Conservation (phyloP, 768 basidiomycete species). For the Pleurotus sapidus region DNA sequence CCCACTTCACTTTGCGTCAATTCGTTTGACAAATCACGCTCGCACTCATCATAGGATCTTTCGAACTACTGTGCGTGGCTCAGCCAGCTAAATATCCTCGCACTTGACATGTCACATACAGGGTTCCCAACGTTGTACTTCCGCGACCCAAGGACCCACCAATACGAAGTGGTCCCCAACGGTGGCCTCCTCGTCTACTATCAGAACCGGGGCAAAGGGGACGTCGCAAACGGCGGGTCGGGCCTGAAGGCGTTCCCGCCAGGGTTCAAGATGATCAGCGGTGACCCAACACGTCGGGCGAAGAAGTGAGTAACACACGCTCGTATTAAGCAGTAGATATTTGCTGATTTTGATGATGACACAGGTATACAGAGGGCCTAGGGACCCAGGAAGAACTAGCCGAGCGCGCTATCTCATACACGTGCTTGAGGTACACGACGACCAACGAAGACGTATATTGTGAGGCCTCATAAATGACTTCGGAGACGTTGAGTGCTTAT, state of each 20-base stretch:
- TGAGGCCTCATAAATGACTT: conserved; percentile 13
- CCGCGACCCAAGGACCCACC: conserved; percentile 32
- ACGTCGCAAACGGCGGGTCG: conserved; percentile 32
- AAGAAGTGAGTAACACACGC: conserved; percentile 22
- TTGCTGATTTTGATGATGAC: background rate
- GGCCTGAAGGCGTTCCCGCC: conserved; percentile 41
- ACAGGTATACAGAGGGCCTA: conserved; percentile 23
- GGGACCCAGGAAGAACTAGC: conserved; percentile 38
- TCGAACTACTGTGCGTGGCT: conserved; percentile 34
- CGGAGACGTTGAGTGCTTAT: background rate
- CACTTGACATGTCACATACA: conserved; percentile 7
- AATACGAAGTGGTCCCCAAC: conserved; percentile 34
- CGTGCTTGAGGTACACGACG: conserved; percentile 36
- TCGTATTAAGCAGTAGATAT: background rate
- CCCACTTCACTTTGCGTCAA: background rate
- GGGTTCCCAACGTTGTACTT: conserved; percentile 43
- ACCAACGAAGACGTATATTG: conserved; percentile 14
- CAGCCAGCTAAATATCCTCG: background rate
- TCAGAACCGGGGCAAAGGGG: conserved; percentile 36
- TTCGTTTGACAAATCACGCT: background rate
- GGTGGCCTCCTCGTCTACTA: conserved; percentile 42
- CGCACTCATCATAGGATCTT: conserved; percentile 22
- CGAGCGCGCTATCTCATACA: conserved; percentile 36
- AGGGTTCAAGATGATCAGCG: conserved; percentile 41
- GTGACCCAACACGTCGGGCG: conserved; percentile 32